Conservation (phyloP, 169 alveolate species). For the Theileria sp. region DNA sequence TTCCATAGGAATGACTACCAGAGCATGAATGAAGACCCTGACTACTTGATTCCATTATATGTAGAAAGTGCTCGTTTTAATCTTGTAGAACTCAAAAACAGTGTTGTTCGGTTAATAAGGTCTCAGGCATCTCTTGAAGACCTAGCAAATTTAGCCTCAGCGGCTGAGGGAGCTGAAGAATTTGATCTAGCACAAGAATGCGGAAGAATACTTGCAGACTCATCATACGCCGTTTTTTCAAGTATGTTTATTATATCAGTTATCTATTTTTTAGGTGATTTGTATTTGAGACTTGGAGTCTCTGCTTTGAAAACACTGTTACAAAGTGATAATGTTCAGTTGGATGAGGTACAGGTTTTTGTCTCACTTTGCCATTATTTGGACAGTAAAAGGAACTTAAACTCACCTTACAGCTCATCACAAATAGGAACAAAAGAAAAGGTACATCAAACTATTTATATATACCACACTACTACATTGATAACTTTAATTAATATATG, state of each 20-base stretch:
- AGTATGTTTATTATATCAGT: not conserved
- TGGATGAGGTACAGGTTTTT: slow-evolving; percentile 62
- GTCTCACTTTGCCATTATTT: slow-evolving; percentile 51
- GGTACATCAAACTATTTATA: slow-evolving; percentile 9
- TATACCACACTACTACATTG: not conserved
- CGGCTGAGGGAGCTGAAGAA: slow-evolving; percentile 53
- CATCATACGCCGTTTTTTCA: slow-evolving; percentile 57
- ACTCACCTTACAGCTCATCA: slow-evolving; percentile 43
- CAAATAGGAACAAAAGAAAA: slow-evolving; percentile 38
- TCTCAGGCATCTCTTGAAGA: slow-evolving; percentile 45
- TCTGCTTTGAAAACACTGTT: slow-evolving; percentile 47
- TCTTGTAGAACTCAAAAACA: slow-evolving; percentile 43
- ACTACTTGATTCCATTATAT: slow-evolving; percentile 47
- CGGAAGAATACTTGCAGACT: slow-evolving; percentile 55
- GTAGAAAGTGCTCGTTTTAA: slow-evolving; percentile 47
- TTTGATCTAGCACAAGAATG: slow-evolving; percentile 61
- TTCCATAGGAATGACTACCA: slow-evolving; percentile 56
- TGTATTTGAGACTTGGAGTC: slow-evolving; percentile 37
- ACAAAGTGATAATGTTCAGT: slow-evolving; percentile 49
- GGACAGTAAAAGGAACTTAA: slow-evolving; percentile 25
- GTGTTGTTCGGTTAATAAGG: slow-evolving; percentile 41
- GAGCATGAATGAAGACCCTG: slow-evolving; percentile 46
- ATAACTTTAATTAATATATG: too few species aligned
- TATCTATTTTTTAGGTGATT: slow-evolving; percentile 9
- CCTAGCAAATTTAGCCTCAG: slow-evolving; percentile 42